A percentile compares a stretch with the other conserved stretches of the same genome.
Conservation (phyloP, 495 filamentous ascomycete genomes). For the Thermochaetoides thermophila region DNA sequence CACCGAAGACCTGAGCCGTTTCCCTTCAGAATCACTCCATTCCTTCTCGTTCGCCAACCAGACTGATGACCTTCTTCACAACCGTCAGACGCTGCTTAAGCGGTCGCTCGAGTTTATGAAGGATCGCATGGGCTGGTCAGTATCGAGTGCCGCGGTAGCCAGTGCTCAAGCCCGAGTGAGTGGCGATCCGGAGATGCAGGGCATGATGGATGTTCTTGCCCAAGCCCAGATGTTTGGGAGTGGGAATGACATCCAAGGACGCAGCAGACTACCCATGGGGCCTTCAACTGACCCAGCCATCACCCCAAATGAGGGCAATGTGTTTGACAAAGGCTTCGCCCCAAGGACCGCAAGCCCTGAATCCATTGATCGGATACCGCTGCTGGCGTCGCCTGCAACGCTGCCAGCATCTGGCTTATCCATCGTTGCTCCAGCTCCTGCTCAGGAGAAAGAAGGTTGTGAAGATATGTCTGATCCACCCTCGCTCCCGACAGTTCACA, state of each 20-base stretch:
- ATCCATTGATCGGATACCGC: conserved; percentile 21
- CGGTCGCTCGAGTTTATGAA: conserved; percentile 95
- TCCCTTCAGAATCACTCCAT: conserved; percentile 90
- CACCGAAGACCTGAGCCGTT: conserved; percentile 77
- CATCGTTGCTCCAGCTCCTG: too few relatives aligned
- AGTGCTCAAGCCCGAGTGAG: conserved; percentile 68
- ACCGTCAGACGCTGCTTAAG: conserved; percentile 83
- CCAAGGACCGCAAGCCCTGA: conserved; percentile 39
- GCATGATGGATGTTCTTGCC: conserved; percentile 76
- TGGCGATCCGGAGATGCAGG: conserved; percentile 76
- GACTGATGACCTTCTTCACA: conserved; percentile 81
- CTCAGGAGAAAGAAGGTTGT: too few relatives aligned
- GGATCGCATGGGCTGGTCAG: conserved; percentile 72
- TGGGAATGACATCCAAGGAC: conserved; percentile 28
- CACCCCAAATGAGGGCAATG: conserved; percentile 47
- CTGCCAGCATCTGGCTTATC: conserved; percentile 1
- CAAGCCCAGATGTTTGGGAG: conserved; percentile 61
- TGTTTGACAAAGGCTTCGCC: conserved; percentile 68
- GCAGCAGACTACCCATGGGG: conserved; percentile 31
- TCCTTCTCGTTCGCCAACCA: conserved; percentile 98
- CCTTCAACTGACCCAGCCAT: conserved; percentile 66
- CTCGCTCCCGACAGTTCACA: neutral
- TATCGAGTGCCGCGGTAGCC: conserved; percentile 38
- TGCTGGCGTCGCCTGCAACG: conserved; percentile 20
- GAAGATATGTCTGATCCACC: neutral